A percentile compares a stretch with the other conserved stretches of the same genome.
phyloP scores from a whole-genome alignment of 345 rosid genomes.

The Eucalyptus polybractea region DNA sequence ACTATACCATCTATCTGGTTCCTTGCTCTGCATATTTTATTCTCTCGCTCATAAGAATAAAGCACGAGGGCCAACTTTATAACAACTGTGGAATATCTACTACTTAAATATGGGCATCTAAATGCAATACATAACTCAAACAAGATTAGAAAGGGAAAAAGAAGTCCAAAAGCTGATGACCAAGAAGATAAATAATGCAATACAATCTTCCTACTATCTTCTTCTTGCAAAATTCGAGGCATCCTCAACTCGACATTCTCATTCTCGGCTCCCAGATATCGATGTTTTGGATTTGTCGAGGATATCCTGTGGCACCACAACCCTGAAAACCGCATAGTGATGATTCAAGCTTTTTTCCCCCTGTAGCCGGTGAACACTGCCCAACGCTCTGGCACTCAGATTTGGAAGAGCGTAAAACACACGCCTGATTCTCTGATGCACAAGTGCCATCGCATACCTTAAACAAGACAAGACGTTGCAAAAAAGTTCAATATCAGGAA shows the following conservation, averaged over 20 bases:
- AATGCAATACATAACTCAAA: neutral
- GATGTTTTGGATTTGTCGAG: neutral
- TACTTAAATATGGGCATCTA: neutral
- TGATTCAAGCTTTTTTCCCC: constrained; percentile 89
- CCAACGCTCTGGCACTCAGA: constrained; percentile 45
- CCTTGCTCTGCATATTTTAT: neutral
- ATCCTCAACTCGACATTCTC: neutral
- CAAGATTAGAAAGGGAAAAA: neutral
- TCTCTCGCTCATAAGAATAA: neutral
- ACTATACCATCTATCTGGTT: neutral
- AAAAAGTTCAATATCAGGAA: no score
- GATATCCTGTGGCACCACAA: constrained; percentile 24
- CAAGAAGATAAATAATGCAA: neutral
- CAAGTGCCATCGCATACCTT: no score
- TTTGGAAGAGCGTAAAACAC: constrained; percentile 39
- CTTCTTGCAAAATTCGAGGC: neutral
- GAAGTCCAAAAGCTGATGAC: neutral
- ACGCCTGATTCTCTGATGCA: no score
- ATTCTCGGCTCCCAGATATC: neutral
- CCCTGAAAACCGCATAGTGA: constrained; percentile 85
- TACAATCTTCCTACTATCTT: neutral
- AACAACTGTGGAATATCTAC: neutral
- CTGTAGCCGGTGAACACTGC: constrained; percentile 62
- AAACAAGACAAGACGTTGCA: no score
- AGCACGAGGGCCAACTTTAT: neutral